Evolutionary conservation across 2,329 filamentous ascomycete species (phyloP).

Genomic region (Calonectria pseudoreteaudii): DNA sequence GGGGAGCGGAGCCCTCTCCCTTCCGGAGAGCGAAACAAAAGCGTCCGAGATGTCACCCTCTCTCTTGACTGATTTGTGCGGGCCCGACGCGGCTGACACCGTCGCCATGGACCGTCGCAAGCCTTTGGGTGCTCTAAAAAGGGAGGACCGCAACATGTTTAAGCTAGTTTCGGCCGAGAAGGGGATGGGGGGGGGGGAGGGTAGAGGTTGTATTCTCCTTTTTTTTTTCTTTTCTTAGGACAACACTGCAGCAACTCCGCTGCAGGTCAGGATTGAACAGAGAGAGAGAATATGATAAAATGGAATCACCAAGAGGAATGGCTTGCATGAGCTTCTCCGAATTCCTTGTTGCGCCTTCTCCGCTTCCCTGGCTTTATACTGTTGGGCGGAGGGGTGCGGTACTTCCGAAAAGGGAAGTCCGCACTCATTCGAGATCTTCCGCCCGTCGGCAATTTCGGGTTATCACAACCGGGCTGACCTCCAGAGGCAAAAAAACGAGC

Average conservation of each 20-base stretch:
- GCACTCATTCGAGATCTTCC: slow-evolving; percentile 18
- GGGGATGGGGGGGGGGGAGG: too few relatives aligned
- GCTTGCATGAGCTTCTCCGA: not conserved
- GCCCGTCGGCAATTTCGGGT: slow-evolving; percentile 16
- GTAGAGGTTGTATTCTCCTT: too few relatives aligned
- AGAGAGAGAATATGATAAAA: not conserved
- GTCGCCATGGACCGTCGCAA: slow-evolving; percentile 32
- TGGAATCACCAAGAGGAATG: not conserved
- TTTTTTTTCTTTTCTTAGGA: not conserved
- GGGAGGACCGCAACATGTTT: slow-evolving; percentile 38
- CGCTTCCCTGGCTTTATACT: slow-evolving; percentile 31
- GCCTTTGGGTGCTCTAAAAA: slow-evolving; percentile 25
- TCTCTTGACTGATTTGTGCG: slow-evolving; percentile 53
- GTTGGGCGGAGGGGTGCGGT: slow-evolving; percentile 36
- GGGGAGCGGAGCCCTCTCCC: slow-evolving; percentile 59
- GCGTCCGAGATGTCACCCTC: slow-evolving; percentile 73
- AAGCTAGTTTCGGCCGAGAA: too few relatives aligned
- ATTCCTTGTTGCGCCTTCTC: not conserved
- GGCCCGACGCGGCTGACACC: slow-evolving; percentile 28
- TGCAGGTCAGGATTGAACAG: not conserved
- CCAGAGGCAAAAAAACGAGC: not conserved
- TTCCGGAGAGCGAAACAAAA: slow-evolving; percentile 69
- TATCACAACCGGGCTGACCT: slow-evolving; percentile 7
- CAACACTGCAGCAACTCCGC: not conserved
- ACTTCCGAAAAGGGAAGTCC: slow-evolving; percentile 47